Evolutionary conservation across 169 alveolate genomes (phyloP), one percentile per base, ranked within the genome.

Genomic region (Cyclospora cayetanensis): DNA sequence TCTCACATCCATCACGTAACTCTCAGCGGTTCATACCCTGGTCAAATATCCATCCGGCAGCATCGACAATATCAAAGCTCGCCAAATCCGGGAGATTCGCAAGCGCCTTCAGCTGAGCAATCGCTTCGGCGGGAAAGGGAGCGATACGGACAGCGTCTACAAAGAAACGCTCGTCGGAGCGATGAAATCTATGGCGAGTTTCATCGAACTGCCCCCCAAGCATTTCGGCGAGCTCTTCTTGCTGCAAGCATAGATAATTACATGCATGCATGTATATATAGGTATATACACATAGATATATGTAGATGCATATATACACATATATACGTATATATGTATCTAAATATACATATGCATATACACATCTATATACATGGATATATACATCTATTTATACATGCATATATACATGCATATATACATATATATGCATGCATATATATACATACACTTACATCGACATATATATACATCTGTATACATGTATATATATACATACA

Each of bases 81-180:
- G 66, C 35, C 25, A 43, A 25, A n/a, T 46, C 42, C 18, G 50
- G 41, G 9, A 4, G 29, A 3, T 15, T 4, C 27, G 52, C 42
- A 18, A 46, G 31, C 2, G 87, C n/a, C 25, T 18, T 20, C 25
- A 43, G 63, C 70, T 77, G 87, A 15, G 87, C 87, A 31, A 77
- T 22, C 46, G 87, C 87, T 18, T 77, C 87, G 4, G 50, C 87
- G 18, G 87, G 87, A 29, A 77, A 77, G 4, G 87, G 87, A 15
- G 87, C 22, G 42, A 77, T 29, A 12, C 68, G 87, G 20, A 77
- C 65, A 41, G 87, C 87, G n/a, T 42, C 87, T 18, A 29, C 46
- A 27, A 77, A 77, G 31, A 77, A 77, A n/a, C 2, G 42, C 39
- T 77, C 87, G 41, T 77, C 87, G 1, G 12, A n/a, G 37, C 20